Evolutionary conservation across 2,329 filamentous ascomycete species (phyloP).

Genomic region (Sporothrix curviconia): DNA sequence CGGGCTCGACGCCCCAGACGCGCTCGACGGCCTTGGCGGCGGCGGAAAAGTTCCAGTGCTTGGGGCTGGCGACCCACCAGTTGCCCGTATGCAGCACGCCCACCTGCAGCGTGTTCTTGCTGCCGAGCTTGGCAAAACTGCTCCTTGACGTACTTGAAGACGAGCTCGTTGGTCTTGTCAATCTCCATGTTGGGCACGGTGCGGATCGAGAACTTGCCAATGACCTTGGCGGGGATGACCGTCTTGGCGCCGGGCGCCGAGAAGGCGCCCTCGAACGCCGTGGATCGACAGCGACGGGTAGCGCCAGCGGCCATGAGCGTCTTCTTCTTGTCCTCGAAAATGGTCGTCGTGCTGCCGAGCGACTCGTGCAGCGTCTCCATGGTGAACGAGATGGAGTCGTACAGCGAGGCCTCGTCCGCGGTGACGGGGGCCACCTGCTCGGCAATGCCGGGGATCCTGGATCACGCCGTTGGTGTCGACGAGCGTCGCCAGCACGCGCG

Average conservation of each 20-base stretch:
- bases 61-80: constrained; percentile 97
- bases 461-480: constrained; percentile 92
- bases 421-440: constrained; percentile 89
- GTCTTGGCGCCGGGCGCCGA: constrained; percentile 92
- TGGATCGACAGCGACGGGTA: constrained; percentile 91
- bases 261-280: constrained; percentile 91
- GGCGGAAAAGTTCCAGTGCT: constrained; percentile 98
- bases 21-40: constrained; percentile 93
- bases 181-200: constrained; percentile 98
- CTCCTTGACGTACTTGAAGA: constrained; percentile 76
- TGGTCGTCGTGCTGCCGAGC: constrained; percentile 79
- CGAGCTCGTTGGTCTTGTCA: constrained; percentile 75
- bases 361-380: constrained; percentile 95
- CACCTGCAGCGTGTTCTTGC: constrained; percentile 85
- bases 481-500: constrained; percentile 71
- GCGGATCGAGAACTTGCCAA: constrained; percentile 96
- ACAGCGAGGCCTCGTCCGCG: constrained; percentile 79
- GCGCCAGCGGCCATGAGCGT: constrained; percentile 97
- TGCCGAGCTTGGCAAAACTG: constrained; percentile 79
- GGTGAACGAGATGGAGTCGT: constrained; percentile 83
- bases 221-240: constrained; percentile 95
- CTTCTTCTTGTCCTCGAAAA: constrained; percentile 80
- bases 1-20: constrained; percentile 87
- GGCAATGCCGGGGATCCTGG: constrained; percentile 82
- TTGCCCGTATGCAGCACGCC: constrained; percentile 84